These are phyloP conservation scores for Cicer yamashitae DNA, from an alignment of 306 rosid genomes.

Conservation along the genomic window DNA sequence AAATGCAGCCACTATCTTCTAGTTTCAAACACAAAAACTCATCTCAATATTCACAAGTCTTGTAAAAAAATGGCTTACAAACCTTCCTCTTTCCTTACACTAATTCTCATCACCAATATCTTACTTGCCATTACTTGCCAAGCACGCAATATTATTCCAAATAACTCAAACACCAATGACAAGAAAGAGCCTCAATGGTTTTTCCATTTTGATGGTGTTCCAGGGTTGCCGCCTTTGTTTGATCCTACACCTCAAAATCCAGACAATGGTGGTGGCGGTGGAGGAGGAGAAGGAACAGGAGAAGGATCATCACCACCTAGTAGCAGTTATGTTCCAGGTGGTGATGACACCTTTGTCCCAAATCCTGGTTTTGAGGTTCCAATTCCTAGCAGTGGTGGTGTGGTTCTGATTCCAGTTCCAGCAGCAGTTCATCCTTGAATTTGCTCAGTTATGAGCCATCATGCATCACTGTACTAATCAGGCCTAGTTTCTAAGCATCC, in stretches of 20 bases:
- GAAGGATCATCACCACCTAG: conserved; percentile 6
- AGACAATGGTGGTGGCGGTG: conserved; percentile 35
- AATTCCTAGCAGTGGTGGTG: conserved; percentile 53
- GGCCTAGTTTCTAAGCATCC: conserved; percentile 18
- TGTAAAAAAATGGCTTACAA: conserved; percentile 53
- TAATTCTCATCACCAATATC: conserved; percentile 46
- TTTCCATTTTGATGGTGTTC: conserved; percentile 56
- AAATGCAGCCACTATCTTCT: conserved; percentile 40
- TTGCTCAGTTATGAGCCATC: conserved; percentile 8
- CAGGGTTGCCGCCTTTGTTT: conserved; percentile 50
- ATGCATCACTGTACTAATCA: conserved; percentile 28
- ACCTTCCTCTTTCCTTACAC: conserved; percentile 46
- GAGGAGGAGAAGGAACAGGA: conserved; percentile 29
- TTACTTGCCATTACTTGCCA: conserved; percentile 48
- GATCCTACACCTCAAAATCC: conserved; percentile 41
- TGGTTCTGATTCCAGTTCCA: conserved; percentile 49
- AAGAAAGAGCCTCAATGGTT: conserved; percentile 63
- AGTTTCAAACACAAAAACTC: conserved; percentile 48
- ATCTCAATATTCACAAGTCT: not conserved
- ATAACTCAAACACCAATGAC: conserved; percentile 43
- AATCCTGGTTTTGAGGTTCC: conserved; percentile 78
- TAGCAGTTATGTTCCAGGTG: conserved; percentile 59
- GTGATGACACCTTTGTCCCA: conserved; percentile 69
- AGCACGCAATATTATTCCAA: conserved; percentile 44
- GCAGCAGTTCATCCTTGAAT: conserved; percentile 50